phyloP scores from a whole-genome alignment of 805 yeast genomes.

The Wickerhamomyces silvicola region DNA sequence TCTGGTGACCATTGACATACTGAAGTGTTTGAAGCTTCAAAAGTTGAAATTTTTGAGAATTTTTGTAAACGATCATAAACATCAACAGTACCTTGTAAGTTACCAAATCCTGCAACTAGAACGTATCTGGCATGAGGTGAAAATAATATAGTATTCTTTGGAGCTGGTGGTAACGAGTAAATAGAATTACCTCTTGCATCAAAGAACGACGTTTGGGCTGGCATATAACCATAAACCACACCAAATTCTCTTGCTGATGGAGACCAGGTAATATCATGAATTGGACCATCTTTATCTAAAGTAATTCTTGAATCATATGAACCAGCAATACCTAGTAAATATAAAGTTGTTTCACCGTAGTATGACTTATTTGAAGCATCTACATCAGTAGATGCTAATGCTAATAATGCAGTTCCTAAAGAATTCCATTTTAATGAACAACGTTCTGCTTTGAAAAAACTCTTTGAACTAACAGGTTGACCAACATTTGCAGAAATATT shows the following conservation, averaged over 20 bases:
- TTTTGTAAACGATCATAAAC: slow-evolving; percentile 87
- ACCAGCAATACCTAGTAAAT: slow-evolving; percentile 86
- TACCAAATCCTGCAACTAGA: slow-evolving; percentile 95
- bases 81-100: slow-evolving; percentile 94
- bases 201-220: slow-evolving; percentile 89
- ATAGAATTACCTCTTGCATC: slow-evolving; percentile 89
- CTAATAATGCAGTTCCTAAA: slow-evolving; percentile 89
- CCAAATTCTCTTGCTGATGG: slow-evolving; percentile 96
- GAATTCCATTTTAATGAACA: slow-evolving; percentile 92
- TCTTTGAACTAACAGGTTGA: slow-evolving; percentile 77
- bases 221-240: slow-evolving; percentile 96
- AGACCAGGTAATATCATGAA: slow-evolving; percentile 96
- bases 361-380: slow-evolving; percentile 90
- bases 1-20: slow-evolving; percentile 98
- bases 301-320: slow-evolving; percentile 84
- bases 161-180: slow-evolving; percentile 75
- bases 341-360: slow-evolving; percentile 93
- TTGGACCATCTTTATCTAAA: slow-evolving; percentile 90
- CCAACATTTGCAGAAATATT: slow-evolving; percentile 49
- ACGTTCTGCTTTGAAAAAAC: slow-evolving; percentile 92
- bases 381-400: slow-evolving; percentile 92
- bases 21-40: slow-evolving; percentile 92
- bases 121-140: slow-evolving; percentile 93
- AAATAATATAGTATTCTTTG: slow-evolving; percentile 84
- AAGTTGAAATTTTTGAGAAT: slow-evolving; percentile 69